phyloP scores from a whole-genome alignment of 2,329 filamentous ascomycete species.

The Aschersonia sp. region DNA sequence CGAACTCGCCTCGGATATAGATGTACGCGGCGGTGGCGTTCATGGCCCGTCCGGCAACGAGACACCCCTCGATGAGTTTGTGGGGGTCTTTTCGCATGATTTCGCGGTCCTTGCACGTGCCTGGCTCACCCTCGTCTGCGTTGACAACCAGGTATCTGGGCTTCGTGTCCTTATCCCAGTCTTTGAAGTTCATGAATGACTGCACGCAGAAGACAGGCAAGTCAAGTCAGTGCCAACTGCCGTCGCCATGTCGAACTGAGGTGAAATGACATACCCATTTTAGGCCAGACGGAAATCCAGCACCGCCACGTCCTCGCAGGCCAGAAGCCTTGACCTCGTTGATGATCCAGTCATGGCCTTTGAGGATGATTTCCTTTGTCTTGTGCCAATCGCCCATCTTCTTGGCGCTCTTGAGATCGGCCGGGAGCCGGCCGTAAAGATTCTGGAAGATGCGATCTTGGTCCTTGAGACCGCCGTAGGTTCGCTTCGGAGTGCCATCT shows the following conservation, averaged over 20 bases:
- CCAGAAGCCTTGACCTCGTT: constrained; percentile 94
- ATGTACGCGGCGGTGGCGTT: constrained; percentile 98
- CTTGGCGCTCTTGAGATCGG: constrained; percentile 85
- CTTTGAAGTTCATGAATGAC: constrained; percentile 99
- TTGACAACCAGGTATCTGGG: constrained; percentile 96
- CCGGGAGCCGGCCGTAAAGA: constrained; percentile 82
- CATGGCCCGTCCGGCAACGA: constrained; percentile 94
- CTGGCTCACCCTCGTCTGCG: constrained; percentile 94
- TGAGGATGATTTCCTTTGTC: constrained; percentile 94
- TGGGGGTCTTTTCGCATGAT: constrained; percentile 99
- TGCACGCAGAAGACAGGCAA: constrained; percentile 19
- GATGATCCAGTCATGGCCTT: constrained; percentile 98
- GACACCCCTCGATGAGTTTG: constrained; percentile 94
- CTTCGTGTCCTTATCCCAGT: constrained; percentile 95
- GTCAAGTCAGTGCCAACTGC: neutral
- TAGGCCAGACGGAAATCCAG: constrained; percentile 92
- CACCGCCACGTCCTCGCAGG: constrained; percentile 87
- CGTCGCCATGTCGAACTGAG: neutral
- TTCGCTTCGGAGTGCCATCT: constrained; percentile 54
- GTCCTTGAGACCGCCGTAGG: constrained; percentile 79
- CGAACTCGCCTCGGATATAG: constrained; percentile 97
- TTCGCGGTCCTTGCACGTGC: constrained; percentile 98
- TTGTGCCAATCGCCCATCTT: constrained; percentile 99
- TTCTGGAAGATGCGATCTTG: constrained; percentile 99
- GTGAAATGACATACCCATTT: constrained; percentile 71